Evolutionary conservation across 805 yeast species (phyloP).

Genomic region (Wilhelminamyces savonicus): DNA sequence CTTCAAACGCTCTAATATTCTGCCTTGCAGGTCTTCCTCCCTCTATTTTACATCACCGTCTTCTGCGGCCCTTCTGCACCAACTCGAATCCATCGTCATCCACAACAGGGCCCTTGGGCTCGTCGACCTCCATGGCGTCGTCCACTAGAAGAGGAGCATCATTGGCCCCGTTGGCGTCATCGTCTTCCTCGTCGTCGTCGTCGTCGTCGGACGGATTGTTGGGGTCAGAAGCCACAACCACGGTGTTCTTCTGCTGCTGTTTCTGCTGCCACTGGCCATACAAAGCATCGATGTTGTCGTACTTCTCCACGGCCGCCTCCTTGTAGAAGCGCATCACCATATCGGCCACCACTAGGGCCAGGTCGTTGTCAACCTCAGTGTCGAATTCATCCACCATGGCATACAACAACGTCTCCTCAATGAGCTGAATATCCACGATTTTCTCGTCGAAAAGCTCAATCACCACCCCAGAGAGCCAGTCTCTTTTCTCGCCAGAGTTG

Average conservation of each 20-base stretch:
- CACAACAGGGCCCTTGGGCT: slow-evolving; percentile 52
- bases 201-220: slow-evolving; percentile 51
- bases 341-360: slow-evolving; percentile 70
- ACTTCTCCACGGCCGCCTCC: slow-evolving; percentile 52
- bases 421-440: slow-evolving; percentile 66
- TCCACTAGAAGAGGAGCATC: slow-evolving; percentile 18
- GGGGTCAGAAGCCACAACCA: slow-evolving; percentile 54
- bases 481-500: slow-evolving; percentile 83
- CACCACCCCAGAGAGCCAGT: slow-evolving; percentile 84
- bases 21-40: no score
- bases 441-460: slow-evolving; percentile 68
- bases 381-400: slow-evolving; percentile 97
- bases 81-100: slow-evolving; percentile 95
- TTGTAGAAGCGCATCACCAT: slow-evolving; percentile 60
- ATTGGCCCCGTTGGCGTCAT: slow-evolving; percentile 31
- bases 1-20: no score
- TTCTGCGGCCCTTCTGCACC: slow-evolving; percentile 66
- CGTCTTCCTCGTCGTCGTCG: slow-evolving; percentile 43
- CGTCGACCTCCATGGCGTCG: slow-evolving; percentile 26
- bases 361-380: slow-evolving; percentile 80
- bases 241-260: slow-evolving; percentile 34
- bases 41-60: slow-evolving; percentile 17
- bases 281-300: slow-evolving; percentile 48
- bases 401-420: slow-evolving; percentile 79
- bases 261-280: slow-evolving; percentile 56